Evolutionary conservation across 1,284 basidiomycete genomes (phyloP), one percentile per base, ranked within the genome.

Genomic region (Athelia psychrophila): DNA sequence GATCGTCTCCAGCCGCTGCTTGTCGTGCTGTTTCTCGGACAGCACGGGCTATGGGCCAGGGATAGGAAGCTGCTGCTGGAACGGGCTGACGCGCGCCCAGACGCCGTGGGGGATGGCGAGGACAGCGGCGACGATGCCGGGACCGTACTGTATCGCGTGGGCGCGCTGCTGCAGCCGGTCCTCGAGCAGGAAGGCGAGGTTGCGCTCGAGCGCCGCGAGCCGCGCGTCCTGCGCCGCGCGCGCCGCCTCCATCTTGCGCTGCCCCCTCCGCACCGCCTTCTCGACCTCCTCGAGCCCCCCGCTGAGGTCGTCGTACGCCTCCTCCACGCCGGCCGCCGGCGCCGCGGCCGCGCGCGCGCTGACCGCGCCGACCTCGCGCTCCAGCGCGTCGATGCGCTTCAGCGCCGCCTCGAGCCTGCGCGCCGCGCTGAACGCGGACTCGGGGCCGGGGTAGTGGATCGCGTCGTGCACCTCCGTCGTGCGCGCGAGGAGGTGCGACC

Each of bases 401-500:
- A 61, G 52, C 35, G 64, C 59, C 16, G 51, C 54, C 33, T 52
- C 57, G 35, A 58, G 56, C 51, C 53, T 55, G 25, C 57, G 40
- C 49, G 63, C 56, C 53, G 58, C 56, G 27, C 53, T 55, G 56
- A 67, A 58, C 44, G 56, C 66, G 3, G 60, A 57, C 8, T 67
- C 67, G 3, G 70, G 66, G 6, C 75, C 68, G 3, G 80, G 81
- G 45, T 81, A 79, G 58, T 88, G 83, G 5, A 88, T 64, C 44
- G 78, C 69, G 38, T 82, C 77, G 54, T 90, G 86, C 13, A 91
- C 70, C 22, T 83, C 80, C 1, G 69, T 66, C 3, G 84, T 81
- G 22, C 83, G 81, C 40, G 80, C 73, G 16, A 86, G 66, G 54
- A 87, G 71, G 58, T 91, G 89, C 10, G 80, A 71, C 85, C 88